phyloP scores from a whole-genome alignment of 1,284 basidiomycete species.

The Trametes sp. region DNA sequence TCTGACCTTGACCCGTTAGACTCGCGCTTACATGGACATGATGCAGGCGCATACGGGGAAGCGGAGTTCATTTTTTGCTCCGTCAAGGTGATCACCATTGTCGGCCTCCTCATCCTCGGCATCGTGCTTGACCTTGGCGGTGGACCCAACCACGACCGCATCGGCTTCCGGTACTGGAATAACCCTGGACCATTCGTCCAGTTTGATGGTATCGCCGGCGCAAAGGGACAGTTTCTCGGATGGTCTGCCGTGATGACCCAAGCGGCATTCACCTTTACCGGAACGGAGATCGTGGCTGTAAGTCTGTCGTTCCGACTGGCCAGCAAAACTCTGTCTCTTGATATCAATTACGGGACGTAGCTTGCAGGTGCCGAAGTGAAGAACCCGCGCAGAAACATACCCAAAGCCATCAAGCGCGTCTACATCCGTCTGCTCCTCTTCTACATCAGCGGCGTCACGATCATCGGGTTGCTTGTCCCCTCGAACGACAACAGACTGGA shows the following conservation, averaged over 20 bases:
- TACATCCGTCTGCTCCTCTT: slow-evolving; percentile 58
- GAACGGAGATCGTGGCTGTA: slow-evolving; percentile 89
- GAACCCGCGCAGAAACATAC: slow-evolving; percentile 46
- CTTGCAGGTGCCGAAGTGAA: slow-evolving; percentile 43
- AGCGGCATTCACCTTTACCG: slow-evolving; percentile 86
- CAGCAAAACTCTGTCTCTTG: too few species aligned
- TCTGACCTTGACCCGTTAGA: background rate
- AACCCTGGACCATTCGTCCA: slow-evolving; percentile 77
- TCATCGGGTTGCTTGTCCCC: slow-evolving; percentile 83
- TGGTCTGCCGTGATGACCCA: slow-evolving; percentile 74
- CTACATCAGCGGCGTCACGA: slow-evolving; percentile 45
- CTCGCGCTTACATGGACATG: too few species aligned
- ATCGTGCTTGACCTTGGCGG: slow-evolving; percentile 80
- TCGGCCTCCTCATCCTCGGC: slow-evolving; percentile 60
- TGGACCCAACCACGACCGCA: slow-evolving; percentile 54
- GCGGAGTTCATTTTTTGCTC: slow-evolving; percentile 79
- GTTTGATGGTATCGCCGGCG: slow-evolving; percentile 59
- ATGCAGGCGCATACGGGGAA: slow-evolving; percentile 69
- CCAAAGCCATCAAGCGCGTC: slow-evolving; percentile 56
- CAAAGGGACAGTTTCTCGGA: slow-evolving; percentile 71
- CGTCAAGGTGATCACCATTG: slow-evolving; percentile 83
- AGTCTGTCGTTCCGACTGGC: slow-evolving; percentile 21
- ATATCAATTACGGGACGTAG: too few species aligned
- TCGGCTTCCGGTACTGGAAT: slow-evolving; percentile 53
- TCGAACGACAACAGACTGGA: slow-evolving; percentile 67